Conservation (phyloP, 164 flowering plant genomes). For the Taxillus chinensis region DNA sequence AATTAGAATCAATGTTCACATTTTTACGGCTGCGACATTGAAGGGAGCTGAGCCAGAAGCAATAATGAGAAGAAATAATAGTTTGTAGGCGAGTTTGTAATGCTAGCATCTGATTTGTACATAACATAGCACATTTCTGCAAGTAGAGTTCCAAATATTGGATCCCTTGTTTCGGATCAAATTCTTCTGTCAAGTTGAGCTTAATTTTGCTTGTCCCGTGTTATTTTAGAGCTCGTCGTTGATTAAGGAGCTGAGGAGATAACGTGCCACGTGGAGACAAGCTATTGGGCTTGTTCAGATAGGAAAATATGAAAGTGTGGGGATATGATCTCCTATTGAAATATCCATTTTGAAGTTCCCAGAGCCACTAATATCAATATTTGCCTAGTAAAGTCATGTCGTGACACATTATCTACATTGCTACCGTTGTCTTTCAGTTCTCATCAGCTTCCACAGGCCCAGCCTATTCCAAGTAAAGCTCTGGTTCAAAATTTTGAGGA, state of each 20-base stretch:
- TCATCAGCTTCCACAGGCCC: too few species aligned
- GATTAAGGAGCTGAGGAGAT: slow-evolving; percentile 1
- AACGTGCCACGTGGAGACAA: slow-evolving; percentile 32
- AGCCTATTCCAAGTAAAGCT: not conserved
- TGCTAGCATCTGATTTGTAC: slow-evolving; percentile 5
- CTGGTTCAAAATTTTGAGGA: not conserved
- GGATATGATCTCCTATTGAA: slow-evolving; percentile 4
- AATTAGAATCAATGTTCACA: slow-evolving; percentile 11
- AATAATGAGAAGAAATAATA: slow-evolving; percentile 14
- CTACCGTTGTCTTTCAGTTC: too few species aligned
- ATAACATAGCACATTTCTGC: slow-evolving; percentile 11
- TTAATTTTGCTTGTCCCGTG: too few species aligned
- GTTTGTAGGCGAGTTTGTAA: slow-evolving; percentile 1
- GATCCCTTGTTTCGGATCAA: too few species aligned
- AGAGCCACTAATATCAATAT: too few species aligned
- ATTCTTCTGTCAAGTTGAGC: too few species aligned
- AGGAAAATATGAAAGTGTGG: slow-evolving; percentile 20
- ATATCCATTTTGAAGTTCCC: too few species aligned
- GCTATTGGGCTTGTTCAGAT: slow-evolving; percentile 33
- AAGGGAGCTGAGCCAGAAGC: slow-evolving; percentile 16
- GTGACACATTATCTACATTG: too few species aligned
- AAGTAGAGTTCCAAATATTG: not conserved
- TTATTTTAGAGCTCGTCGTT: too few species aligned
- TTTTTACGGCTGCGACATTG: slow-evolving; percentile 13
- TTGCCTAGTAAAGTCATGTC: too few species aligned